These are phyloP conservation scores for Russula dissimulans DNA, from an alignment of 768 basidiomycete genomes.

Conservation along the genomic window DNA sequence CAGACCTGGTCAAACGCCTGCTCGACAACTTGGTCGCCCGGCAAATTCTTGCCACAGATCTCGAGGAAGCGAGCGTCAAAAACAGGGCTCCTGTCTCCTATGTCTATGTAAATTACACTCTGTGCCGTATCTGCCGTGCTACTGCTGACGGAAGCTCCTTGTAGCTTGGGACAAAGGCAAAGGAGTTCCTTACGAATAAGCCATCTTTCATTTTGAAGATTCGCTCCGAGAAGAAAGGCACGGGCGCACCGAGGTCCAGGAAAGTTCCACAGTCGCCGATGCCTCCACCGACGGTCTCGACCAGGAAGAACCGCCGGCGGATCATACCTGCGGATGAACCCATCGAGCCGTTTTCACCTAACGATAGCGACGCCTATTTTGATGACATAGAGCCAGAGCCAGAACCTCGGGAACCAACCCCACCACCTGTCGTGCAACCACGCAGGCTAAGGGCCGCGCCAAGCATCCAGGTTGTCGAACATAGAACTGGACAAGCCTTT, in stretches of 20 bases:
- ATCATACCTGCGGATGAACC: background rate
- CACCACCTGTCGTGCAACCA: background rate
- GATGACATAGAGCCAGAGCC: slow-evolving; percentile 8
- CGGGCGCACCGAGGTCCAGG: background rate
- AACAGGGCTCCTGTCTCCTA: slow-evolving; percentile 9
- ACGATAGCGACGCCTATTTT: slow-evolving; percentile 2
- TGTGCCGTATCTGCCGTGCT: background rate
- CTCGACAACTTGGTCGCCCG: slow-evolving; percentile 5
- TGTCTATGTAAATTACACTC: background rate
- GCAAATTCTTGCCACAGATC: background rate
- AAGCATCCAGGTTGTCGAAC: slow-evolving; percentile 2
- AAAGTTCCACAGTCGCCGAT: background rate
- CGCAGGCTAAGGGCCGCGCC: slow-evolving; percentile 1
- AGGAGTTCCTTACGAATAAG: slow-evolving; percentile 1
- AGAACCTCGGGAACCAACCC: background rate
- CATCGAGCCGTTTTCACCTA: slow-evolving; percentile 1
- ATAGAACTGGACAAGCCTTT: background rate
- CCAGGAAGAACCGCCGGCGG: slow-evolving; percentile 2
- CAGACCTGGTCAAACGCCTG: slow-evolving; percentile 7
- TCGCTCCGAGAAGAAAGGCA: background rate
- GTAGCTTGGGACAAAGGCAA: slow-evolving; percentile 10
- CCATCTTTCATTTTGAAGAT: slow-evolving; percentile 1
- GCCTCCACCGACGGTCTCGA: background rate
- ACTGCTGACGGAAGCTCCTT: background rate
- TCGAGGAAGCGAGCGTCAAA: background rate